Percentiles rank a stretch among this genome's conserved stretches.
Conservation (phyloP, 1,284 basidiomycete species). For the Salmacisia buchloeana region DNA sequence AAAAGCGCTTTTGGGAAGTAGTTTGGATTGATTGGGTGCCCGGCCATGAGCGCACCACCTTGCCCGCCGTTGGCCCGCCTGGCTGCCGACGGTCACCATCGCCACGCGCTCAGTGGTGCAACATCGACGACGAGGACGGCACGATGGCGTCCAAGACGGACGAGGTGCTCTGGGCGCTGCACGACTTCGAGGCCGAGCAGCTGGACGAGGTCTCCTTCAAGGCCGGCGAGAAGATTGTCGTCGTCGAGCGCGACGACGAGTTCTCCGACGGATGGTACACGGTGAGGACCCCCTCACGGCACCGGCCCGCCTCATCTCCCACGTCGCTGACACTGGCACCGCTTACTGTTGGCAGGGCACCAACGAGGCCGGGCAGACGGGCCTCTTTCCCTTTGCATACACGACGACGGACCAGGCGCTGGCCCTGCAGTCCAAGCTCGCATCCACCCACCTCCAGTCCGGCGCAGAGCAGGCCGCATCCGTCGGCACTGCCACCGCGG, state of each 20-base stretch:
- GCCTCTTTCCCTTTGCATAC: conserved; percentile 87
- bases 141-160: conserved; percentile 2
- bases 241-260: conserved; percentile 86
- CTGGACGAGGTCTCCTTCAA: conserved; percentile 85
- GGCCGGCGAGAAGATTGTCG: conserved; percentile 78
- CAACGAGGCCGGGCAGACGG: conserved; percentile 72
- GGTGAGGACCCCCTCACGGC: conserved; percentile 56
- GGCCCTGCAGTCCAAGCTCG: conserved; percentile 17
- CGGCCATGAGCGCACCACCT: not conserved
- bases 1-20: not conserved
- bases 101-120: not conserved
- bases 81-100: not conserved
- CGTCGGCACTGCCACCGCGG: too few relatives aligned
- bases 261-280: conserved; percentile 99
- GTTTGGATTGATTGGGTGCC: too few relatives aligned
- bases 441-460: not conserved
- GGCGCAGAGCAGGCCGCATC: not conserved
- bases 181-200: conserved; percentile 83
- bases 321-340: not conserved
- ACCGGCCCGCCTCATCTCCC: not conserved
- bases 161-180: conserved; percentile 58
- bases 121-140: too few relatives aligned
- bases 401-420: conserved; percentile 55
- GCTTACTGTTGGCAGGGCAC: conserved; percentile 62
- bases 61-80: not conserved